Percentiles rank a stretch among this genome's conserved stretches.
These are phyloP conservation scores for Millerago galiae DNA, from an alignment of 805 yeast genomes.

Conservation along the genomic window DNA sequence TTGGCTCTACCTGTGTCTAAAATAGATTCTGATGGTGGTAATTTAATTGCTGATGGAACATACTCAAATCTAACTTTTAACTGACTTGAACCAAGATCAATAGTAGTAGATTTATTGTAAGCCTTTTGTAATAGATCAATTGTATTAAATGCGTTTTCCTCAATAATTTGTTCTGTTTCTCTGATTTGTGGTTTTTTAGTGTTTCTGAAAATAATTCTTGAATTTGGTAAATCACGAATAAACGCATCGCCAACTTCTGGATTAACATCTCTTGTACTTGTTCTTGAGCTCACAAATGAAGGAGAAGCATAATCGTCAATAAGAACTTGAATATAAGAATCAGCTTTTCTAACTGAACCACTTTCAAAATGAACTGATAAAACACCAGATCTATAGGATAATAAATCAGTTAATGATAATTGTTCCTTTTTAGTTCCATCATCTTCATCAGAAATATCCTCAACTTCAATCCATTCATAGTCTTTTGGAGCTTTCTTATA, in stretches of 20 bases:
- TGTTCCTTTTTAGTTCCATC: slow-evolving; percentile 34
- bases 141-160: slow-evolving; percentile 45
- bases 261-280: slow-evolving; percentile 39
- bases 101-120: slow-evolving; percentile 36
- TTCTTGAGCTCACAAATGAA: slow-evolving; percentile 43
- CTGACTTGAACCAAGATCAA: slow-evolving; percentile 37
- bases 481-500: slow-evolving; percentile 52
- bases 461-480: slow-evolving; percentile 55
- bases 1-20: slow-evolving; percentile 61
- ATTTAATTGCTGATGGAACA: slow-evolving; percentile 48
- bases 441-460: slow-evolving; percentile 34
- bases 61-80: slow-evolving; percentile 50
- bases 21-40: slow-evolving; percentile 55
- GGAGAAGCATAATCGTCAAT: slow-evolving; percentile 64
- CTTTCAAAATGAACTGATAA: slow-evolving; percentile 45
- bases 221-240: slow-evolving; percentile 64
- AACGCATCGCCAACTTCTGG: slow-evolving; percentile 52
- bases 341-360: slow-evolving; percentile 44
- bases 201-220: slow-evolving; percentile 50
- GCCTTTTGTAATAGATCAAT: slow-evolving; percentile 47
- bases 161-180: slow-evolving; percentile 41
- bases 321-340: slow-evolving; percentile 47
- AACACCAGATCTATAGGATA: slow-evolving; percentile 56
- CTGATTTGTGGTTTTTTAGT: slow-evolving; percentile 44
- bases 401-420: slow-evolving; percentile 45